Evolutionary conservation across 176 grass and related monocot genomes (phyloP), one percentile per base, ranked within the genome.

Genomic region (Hyparrhenia diplandra): DNA sequence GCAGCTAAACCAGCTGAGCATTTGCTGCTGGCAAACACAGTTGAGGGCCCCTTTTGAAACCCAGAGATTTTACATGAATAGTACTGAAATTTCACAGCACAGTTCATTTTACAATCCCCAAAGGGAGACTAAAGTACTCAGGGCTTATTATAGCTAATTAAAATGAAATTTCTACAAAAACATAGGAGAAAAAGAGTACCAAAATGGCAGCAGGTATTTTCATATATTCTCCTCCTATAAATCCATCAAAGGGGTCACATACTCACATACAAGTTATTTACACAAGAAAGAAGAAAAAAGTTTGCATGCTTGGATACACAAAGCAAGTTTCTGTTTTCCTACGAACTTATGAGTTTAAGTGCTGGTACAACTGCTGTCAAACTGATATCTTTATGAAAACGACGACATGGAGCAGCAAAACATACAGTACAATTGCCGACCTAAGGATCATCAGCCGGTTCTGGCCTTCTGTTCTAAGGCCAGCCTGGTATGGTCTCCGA

Each of bases 361-460:
- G 12, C 10, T 25, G 10, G 10, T 13, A 6, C n/a, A 29, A 47
- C 69, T 85, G 13, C 34, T 84, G n/a, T n/a, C n/a, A n/a, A n/a
- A n/a, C 91, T n/a, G 92, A 94, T 59, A 98, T 88, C 85, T 90
- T 98, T 79, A 98, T 73, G 27, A 98, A 97, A 63, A 98, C 92
- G 7, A 98, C 36, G 9, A 98, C 34, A 69, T 94, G 95, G 57
- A 98, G 95, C 69, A 87, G 84, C 80, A 98, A 87, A 78, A 94
- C 87, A 62, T 94, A 98, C 69, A 97, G 55, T 78, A 97, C 80
- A 83, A 97, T 88, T 32, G 94, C 89, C 40, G 87, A 94, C 80
- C 91, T 87, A 82, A 97, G 83, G 85, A 94, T 63, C 87, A 97
- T 90, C 20, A 87, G 42, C 78, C 90, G 90, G 54, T 91, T 87